Base-by-base conservation (phyloP, 2,329 filamentous ascomycete species). In the Alternaria infectoria region DNA sequence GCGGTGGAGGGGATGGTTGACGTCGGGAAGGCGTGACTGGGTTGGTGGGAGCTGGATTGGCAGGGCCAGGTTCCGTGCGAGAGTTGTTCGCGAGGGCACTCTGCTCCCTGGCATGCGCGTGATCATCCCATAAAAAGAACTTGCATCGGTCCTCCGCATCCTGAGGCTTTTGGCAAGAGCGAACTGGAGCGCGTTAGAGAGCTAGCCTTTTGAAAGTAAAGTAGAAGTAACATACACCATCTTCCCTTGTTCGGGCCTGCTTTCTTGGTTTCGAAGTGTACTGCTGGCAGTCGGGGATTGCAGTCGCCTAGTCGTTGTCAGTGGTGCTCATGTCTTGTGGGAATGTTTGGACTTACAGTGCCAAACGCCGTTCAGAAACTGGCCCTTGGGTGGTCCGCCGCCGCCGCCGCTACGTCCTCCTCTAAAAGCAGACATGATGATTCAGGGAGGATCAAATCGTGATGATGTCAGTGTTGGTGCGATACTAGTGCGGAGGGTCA, bases 41-140 rank as follows among this genome's bases (percentile, higher is more conserved):
- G 9, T 52, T 47, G 17, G 45, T 43, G 49, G 21, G 26, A 12
- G 45, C 30, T 26, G 30, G 13, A 1, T 36, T 23, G 49, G 9
- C 30, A 17, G 44, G 59, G 9, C 23, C 61, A 4, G 80, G 76
- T 68, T 86, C 85, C n/a, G 77, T 83, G 59, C 80, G 77, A 36
- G 84, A 83, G 66, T 86, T 86, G 59, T 73, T 81, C 57, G 84
- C 60, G 19, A 86, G 76, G 21, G 82, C 81, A 12, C 73, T 73
- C 54, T 84, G 82, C 72, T 87, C 85, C 56, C 86, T 79, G 17
- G 69, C 62, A 45, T 79, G 76, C 0, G 87, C 87, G 46, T 87
- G 83, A 13, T 86, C 82, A 8, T 85, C 80, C 86, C 86, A 89
- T 0, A 89, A 74, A 66, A 88, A 89, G 76, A 89, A 87, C 1